A percentile compares a stretch with the other conserved stretches of the same genome.
Evolutionary conservation across 2,329 filamentous ascomycete genomes (phyloP).

Genomic region (Hypoxylon sp.): DNA sequence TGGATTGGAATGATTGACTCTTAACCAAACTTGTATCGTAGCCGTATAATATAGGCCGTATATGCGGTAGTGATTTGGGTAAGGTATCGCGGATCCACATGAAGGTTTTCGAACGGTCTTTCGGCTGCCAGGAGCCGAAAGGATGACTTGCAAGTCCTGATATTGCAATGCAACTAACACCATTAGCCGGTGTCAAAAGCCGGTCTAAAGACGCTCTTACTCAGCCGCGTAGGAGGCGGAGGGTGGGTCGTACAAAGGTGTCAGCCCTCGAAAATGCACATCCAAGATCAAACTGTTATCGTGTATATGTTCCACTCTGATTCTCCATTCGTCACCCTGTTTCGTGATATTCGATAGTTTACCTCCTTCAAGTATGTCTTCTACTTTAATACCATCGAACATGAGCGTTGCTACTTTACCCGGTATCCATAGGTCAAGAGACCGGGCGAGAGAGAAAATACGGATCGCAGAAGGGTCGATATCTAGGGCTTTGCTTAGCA

Average conservation of each 20-base stretch:
- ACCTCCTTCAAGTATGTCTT: slow-evolving; percentile 8
- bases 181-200: slow-evolving; percentile 6
- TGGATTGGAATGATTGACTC: slow-evolving; percentile 47
- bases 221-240: slow-evolving; percentile 14
- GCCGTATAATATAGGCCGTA: slow-evolving; percentile 48
- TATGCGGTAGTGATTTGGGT: slow-evolving; percentile 37
- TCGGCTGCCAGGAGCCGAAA: slow-evolving; percentile 49
- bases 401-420: slow-evolving; percentile 30
- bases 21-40: slow-evolving; percentile 47
- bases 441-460: slow-evolving; percentile 28
- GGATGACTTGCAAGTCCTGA: slow-evolving; percentile 48
- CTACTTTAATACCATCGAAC: slow-evolving; percentile 10
- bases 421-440: slow-evolving; percentile 24
- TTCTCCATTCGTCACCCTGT: slow-evolving; percentile 18
- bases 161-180: slow-evolving; percentile 45
- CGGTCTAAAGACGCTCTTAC: not conserved
- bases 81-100: slow-evolving; percentile 53
- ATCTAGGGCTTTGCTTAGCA: slow-evolving; percentile 21
- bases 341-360: slow-evolving; percentile 8
- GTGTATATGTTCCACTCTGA: slow-evolving; percentile 7
- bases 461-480: slow-evolving; percentile 15
- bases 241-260: slow-evolving; percentile 30
- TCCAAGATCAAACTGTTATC: slow-evolving; percentile 24
- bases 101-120: slow-evolving; percentile 39
- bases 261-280: slow-evolving; percentile 28